A percentile compares a stretch with the other conserved stretches of the same genome.
These are phyloP conservation scores for Fragaria nilgerrensis DNA, from an alignment of 306 rosid genomes.

Conservation along the genomic window DNA sequence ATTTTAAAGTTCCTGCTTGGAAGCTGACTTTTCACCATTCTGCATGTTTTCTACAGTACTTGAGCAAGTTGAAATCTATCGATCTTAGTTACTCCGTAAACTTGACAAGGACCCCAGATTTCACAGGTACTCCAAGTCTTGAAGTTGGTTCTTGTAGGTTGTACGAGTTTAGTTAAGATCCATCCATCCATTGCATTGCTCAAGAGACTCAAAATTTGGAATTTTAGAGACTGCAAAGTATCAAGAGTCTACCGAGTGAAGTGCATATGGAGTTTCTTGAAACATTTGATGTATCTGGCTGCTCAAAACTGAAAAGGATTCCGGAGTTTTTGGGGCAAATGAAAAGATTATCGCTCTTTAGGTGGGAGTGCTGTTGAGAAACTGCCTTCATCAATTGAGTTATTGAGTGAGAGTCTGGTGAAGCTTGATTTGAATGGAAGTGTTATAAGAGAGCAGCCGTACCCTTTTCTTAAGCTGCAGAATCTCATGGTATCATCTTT, in stretches of 20 bases:
- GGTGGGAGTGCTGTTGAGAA: slow-evolving; percentile 8
- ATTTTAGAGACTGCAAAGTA: slow-evolving; percentile 11
- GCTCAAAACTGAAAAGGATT: slow-evolving; percentile 13
- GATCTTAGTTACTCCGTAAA: slow-evolving; percentile 19
- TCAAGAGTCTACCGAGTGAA: background rate
- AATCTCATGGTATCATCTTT: background rate
- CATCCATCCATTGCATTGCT: slow-evolving; percentile 15
- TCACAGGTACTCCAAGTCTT: slow-evolving; percentile 14
- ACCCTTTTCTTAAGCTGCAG: background rate
- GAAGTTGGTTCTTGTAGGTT: slow-evolving; percentile 13
- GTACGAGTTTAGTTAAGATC: slow-evolving; percentile 16
- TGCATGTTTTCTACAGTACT: background rate
- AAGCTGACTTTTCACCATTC: background rate
- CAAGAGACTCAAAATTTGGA: slow-evolving; percentile 9
- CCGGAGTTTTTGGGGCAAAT: slow-evolving; percentile 19
- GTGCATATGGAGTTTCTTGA: slow-evolving; percentile 9
- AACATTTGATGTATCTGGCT: slow-evolving; percentile 12
- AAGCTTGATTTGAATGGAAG: slow-evolving; percentile 6
- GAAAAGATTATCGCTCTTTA: background rate
- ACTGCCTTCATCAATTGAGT: slow-evolving; percentile 16
- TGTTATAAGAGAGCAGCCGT: background rate
- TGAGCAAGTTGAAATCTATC: slow-evolving; percentile 15
- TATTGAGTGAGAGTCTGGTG: background rate
- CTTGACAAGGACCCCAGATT: slow-evolving; percentile 22
- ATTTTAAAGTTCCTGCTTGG: background rate